Conservation (phyloP, 2,329 filamentous ascomycete species). For the Stachybotrys echinatus region DNA sequence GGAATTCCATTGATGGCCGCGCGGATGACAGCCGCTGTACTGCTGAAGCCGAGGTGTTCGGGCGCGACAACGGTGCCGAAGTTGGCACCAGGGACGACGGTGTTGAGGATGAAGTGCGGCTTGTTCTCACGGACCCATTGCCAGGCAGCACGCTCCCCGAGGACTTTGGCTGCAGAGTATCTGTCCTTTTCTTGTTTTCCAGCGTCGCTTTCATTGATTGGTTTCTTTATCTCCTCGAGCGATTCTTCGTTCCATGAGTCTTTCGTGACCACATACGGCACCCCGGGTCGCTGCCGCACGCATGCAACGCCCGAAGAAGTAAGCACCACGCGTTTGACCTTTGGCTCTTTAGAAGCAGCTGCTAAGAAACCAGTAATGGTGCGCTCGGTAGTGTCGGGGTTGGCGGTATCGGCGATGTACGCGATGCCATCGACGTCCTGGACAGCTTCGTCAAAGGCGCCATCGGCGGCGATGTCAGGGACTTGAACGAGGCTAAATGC, state of each 20-base stretch:
- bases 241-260: constrained; percentile 28
- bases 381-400: constrained; percentile 12
- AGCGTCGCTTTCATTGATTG: constrained; percentile 12
- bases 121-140: constrained; percentile 26
- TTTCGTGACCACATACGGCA: not conserved
- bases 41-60: not conserved
- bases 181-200: constrained; percentile 8
- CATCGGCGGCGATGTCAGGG: constrained; percentile 23
- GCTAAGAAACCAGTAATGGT: constrained; percentile 12
- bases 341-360: constrained; percentile 13
- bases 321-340: constrained; percentile 15
- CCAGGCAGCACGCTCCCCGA: constrained; percentile 28
- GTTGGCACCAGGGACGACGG: not conserved
- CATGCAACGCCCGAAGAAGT: constrained; percentile 12
- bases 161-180: constrained; percentile 29
- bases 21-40: not conserved
- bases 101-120: constrained; percentile 17
- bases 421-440: constrained; percentile 19
- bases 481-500: constrained; percentile 21
- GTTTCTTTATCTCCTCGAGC: constrained; percentile 23
- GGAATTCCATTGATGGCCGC: not conserved
- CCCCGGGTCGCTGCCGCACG: not conserved
- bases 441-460: constrained; percentile 30
- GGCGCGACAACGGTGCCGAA: not conserved
- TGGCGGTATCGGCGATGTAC: constrained; percentile 14